Evolutionary conservation across 345 rosid genomes (phyloP).

Genomic region (Microthlaspi erraticum): DNA sequence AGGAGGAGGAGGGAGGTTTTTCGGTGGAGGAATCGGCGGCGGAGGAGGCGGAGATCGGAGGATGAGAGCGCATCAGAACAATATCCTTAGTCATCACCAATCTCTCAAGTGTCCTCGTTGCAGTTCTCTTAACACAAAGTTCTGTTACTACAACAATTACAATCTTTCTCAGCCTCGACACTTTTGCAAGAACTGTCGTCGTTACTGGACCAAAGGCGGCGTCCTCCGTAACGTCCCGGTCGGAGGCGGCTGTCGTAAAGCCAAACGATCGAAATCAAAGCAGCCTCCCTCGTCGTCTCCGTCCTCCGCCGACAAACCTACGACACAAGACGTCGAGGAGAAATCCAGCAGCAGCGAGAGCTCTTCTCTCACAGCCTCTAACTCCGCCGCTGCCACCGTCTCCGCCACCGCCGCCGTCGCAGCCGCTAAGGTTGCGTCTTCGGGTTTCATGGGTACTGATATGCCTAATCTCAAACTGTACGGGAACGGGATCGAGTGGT

Average conservation of each 20-base stretch:
- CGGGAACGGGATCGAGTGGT: constrained; percentile 53
- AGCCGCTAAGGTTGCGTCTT: constrained; percentile 53
- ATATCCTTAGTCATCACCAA: constrained; percentile 56
- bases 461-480: constrained; percentile 40
- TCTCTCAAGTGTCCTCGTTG: constrained; percentile 95
- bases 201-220: constrained; percentile 99
- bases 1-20: constrained; percentile 39
- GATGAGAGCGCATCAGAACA: constrained; percentile 71
- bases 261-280: constrained; percentile 67
- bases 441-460: constrained; percentile 50
- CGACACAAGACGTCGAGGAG: constrained; percentile 24
- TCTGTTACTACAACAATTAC: constrained; percentile 98
- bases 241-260: constrained; percentile 58
- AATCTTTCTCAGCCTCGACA: constrained; percentile 98
- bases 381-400: constrained; percentile 42
- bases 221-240: constrained; percentile 96
- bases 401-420: background rate
- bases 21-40: constrained; percentile 33
- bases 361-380: constrained; percentile 75
- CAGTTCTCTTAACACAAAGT: constrained; percentile 87
- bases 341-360: constrained; percentile 76
- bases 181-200: constrained; percentile 96
- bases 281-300: constrained; percentile 22
- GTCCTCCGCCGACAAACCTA: constrained; percentile 30
- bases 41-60: constrained; percentile 71